These are phyloP conservation scores for Miscanthus sacchariflorus DNA, from an alignment of 202 grass and related monocot species.

Conservation along the genomic window DNA sequence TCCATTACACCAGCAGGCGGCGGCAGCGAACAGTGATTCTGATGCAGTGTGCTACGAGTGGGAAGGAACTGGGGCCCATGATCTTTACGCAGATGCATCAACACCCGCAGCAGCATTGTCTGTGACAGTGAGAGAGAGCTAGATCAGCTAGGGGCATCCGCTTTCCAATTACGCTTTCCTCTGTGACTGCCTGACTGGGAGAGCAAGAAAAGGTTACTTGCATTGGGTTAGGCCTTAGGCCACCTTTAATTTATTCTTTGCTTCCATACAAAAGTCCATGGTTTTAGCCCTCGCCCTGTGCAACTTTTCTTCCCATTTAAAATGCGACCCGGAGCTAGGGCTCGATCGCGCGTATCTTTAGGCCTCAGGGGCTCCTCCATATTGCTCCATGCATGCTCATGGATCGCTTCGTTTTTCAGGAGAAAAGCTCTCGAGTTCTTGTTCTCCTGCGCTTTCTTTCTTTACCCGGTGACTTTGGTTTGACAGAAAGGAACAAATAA, in stretches of 20 bases:
- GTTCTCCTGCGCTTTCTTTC: constrained; percentile 21
- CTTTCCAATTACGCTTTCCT: constrained; percentile 38
- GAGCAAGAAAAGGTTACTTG: constrained; percentile 32
- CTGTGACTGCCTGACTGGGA: background rate
- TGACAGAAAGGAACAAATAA: constrained; percentile 62
- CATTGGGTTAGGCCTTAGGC: constrained; percentile 37
- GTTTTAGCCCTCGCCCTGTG: constrained; percentile 17
- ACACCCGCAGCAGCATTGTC: background rate
- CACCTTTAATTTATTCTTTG: constrained; percentile 55
- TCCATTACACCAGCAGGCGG: background rate
- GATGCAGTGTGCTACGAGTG: background rate
- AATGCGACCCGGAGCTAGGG: constrained; percentile 52
- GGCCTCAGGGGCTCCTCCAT: constrained; percentile 38
- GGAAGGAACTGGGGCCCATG: background rate
- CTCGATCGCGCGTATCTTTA: background rate
- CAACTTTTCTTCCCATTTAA: constrained; percentile 72
- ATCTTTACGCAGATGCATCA: constrained; percentile 24
- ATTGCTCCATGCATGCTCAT: constrained; percentile 1
- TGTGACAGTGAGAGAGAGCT: background rate
- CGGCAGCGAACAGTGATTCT: background rate
- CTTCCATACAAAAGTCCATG: constrained; percentile 27
- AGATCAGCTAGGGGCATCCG: constrained; percentile 38
- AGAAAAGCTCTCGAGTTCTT: constrained; percentile 41
- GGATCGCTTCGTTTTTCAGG: constrained; percentile 11
- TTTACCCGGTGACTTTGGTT: constrained; percentile 45